Evolutionary conservation across 2,329 filamentous ascomycete genomes (phyloP).

Genomic region (Salinomyces thailandicus): DNA sequence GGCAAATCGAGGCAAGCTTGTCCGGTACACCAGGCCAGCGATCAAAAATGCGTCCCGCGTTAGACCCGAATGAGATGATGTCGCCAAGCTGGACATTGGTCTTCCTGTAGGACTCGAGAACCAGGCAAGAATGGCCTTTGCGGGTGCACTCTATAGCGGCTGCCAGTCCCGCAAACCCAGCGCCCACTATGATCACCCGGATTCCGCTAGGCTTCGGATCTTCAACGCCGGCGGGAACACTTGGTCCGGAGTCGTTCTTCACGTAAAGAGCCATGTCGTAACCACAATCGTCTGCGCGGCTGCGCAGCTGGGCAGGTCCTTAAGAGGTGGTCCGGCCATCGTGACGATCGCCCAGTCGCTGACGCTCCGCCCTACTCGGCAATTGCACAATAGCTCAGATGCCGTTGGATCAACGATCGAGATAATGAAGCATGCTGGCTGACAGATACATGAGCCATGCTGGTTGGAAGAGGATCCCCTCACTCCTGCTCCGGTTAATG

Average conservation of each 20-base stretch:
- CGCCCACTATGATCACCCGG: slow-evolving; percentile 43
- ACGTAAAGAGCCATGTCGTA: slow-evolving; percentile 7
- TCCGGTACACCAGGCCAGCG: slow-evolving; percentile 41
- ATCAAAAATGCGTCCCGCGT: slow-evolving; percentile 50
- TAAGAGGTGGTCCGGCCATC: too few relatives aligned
- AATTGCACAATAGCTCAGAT: too few relatives aligned
- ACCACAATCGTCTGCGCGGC: too few relatives aligned
- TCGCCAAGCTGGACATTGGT: slow-evolving; percentile 48
- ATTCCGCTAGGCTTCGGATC: slow-evolving; percentile 33
- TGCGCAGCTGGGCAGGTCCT: too few relatives aligned
- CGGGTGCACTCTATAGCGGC: slow-evolving; percentile 54
- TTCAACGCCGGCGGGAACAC: neutral
- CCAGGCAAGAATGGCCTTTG: slow-evolving; percentile 48
- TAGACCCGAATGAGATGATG: slow-evolving; percentile 53
- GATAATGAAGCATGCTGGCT: too few relatives aligned
- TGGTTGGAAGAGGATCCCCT: too few relatives aligned
- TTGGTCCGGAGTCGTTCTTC: neutral
- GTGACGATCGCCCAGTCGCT: too few relatives aligned
- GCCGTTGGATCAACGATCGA: too few relatives aligned
- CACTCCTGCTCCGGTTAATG: too few relatives aligned
- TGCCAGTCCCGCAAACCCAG: slow-evolving; percentile 52
- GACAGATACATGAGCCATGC: too few relatives aligned
- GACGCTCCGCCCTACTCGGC: too few relatives aligned
- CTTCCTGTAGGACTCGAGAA: slow-evolving; percentile 48
- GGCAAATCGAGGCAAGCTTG: slow-evolving; percentile 24